Evolutionary conservation across 306 rosid genomes (phyloP).

Genomic region (Medicago ruthenica): DNA sequence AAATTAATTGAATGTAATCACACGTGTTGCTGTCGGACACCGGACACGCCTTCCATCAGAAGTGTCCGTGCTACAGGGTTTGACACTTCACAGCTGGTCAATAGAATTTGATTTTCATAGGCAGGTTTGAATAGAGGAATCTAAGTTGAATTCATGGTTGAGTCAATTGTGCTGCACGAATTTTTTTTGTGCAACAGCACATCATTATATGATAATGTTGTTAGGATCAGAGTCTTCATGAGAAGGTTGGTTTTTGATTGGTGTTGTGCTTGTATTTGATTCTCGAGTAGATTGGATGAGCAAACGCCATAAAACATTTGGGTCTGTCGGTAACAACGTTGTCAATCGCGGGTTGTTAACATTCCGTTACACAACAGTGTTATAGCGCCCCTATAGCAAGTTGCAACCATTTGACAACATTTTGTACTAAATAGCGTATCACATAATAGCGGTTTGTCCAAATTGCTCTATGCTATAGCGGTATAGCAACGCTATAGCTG

Average conservation of each 20-base stretch:
- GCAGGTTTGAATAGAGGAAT: slow-evolving; percentile 22
- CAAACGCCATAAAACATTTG: slow-evolving; percentile 17
- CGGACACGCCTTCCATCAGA: no score
- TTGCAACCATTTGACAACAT: no score
- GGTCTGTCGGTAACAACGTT: background rate
- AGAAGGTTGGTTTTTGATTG: slow-evolving; percentile 23
- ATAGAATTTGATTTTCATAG: slow-evolving; percentile 40
- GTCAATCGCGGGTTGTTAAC: background rate
- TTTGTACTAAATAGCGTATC: no score
- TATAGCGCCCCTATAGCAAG: background rate
- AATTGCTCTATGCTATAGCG: no score
- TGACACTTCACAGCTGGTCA: slow-evolving; percentile 33
- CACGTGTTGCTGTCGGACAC: no score
- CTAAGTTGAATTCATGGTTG: slow-evolving; percentile 27
- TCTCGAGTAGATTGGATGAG: slow-evolving; percentile 29
- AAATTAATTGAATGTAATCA: no score
- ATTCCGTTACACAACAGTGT: no score
- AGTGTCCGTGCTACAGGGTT: no score
- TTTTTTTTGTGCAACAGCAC: background rate
- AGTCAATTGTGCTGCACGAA: background rate
- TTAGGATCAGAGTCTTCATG: slow-evolving; percentile 14
- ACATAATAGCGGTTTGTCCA: no score
- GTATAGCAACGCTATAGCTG: no score
- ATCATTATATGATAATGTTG: slow-evolving; percentile 20
- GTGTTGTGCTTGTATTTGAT: slow-evolving; percentile 31